Evolutionary conservation across 2,329 filamentous ascomycete genomes (phyloP), one percentile per base, ranked within the genome.

Genomic region (Byssoonygena ceratinophila): DNA sequence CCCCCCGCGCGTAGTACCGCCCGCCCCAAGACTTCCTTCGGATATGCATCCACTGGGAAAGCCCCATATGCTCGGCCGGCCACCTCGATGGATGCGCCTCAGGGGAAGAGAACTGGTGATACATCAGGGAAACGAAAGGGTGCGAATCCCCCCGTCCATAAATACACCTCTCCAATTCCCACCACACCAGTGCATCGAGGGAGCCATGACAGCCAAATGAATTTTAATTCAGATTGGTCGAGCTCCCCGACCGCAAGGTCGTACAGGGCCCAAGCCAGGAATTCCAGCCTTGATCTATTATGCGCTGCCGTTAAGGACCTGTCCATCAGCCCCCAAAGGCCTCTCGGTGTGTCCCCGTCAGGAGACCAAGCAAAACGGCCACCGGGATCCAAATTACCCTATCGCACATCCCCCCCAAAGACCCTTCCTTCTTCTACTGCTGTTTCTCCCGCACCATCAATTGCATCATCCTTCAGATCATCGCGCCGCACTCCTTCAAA

Each of bases 1-100:
- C 16, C 58, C 68, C 4, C 50, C 22, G 34, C 60, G 68, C 54
- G 68, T 63, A 32, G 59, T 31, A 51, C 63, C 55, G 73, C 64
- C 27, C 76, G 79, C 51, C 73, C 78, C 2, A 73, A 78, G 56
- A 74, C 77, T 5, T 71, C 79, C 32, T 69, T 78, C 58, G 68
- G 70, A 57, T 75, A 76, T 55, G 67, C 75, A 40, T 69, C 74
- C 51, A 76, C 74, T 61, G 63, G 71, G 53, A 69, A 76, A 59
- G 66, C 68, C 22, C 64, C 66, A 53, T 66, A 64, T 46, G 59
- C 64, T 56, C 71, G 68, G 46, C 68, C 72, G 6, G 63, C 65
- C 6, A 73, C 70, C 9, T 69, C 72, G 3, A 59, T 74, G 55
- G 70, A 69, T 57, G 68, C 64, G 53, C 68, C 68, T 55, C 60